phyloP scores from a whole-genome alignment of 2,329 filamentous ascomycete species.

The Fusarium chaquense region DNA sequence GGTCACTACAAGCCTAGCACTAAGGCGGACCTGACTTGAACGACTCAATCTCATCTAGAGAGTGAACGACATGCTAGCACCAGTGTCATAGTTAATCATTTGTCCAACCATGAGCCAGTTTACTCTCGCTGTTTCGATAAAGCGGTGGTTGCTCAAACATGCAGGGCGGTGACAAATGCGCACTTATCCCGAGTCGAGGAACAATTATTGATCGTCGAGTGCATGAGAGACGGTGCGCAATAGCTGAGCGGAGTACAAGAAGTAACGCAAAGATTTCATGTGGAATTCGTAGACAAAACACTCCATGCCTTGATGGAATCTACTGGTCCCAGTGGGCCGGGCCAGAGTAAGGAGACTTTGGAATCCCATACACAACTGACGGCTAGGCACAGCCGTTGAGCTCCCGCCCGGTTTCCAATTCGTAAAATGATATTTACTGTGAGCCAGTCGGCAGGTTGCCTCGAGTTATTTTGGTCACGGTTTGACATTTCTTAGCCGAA shows the following conservation, averaged over 20 bases:
- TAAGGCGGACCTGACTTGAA: constrained; percentile 3
- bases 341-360: neutral
- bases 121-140: neutral
- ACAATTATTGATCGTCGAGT: neutral
- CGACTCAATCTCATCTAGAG: constrained; percentile 19
- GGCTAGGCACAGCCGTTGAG: constrained; percentile 26
- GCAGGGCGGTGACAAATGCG: constrained; percentile 7
- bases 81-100: neutral
- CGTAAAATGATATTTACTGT: neutral
- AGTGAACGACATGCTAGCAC: constrained; percentile 1
- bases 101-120: constrained; percentile 1
- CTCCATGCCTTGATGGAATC: neutral
- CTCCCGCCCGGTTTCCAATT: neutral
- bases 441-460: constrained; percentile 17
- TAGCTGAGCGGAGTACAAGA: neutral
- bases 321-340: constrained; percentile 35
- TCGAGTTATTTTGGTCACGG: constrained; percentile 1
- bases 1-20: neutral
- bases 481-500: neutral
- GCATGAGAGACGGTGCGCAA: neutral
- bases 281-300: neutral
- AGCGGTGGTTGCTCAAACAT: constrained; percentile 13
- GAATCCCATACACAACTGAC: constrained; percentile 8
- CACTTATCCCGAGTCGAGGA: neutral
- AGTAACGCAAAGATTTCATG: constrained; percentile 9